Percentiles rank a stretch among this genome's conserved stretches.
Conservation (phyloP, 2,329 filamentous ascomycete species). For the Fusarium siculi region DNA sequence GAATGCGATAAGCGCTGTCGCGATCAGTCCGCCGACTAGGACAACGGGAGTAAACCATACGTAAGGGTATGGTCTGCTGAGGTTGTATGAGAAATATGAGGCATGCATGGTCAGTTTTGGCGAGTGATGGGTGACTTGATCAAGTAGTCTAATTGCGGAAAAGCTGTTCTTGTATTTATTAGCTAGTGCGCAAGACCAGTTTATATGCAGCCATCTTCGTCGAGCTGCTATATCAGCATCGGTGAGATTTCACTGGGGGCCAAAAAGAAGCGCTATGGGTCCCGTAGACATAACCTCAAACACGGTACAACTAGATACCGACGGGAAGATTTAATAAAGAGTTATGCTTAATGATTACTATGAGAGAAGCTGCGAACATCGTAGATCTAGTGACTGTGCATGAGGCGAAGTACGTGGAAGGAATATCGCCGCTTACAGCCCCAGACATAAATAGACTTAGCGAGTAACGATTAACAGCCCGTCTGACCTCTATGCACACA, state of each 20-base stretch:
- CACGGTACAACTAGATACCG: too few relatives aligned
- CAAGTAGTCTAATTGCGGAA: not conserved
- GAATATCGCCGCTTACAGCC: not conserved
- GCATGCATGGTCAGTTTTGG: not conserved
- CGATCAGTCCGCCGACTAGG: not conserved
- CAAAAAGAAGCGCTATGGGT: not conserved
- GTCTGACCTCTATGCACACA: not conserved
- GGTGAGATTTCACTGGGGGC: not conserved
- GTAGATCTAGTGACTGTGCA: rapidly evolving
- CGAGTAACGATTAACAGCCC: too few relatives aligned
- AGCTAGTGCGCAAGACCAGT: not conserved
- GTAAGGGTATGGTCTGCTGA: not conserved
- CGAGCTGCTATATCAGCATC: rapidly evolving
- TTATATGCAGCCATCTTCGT: not conserved
- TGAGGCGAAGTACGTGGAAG: not conserved
- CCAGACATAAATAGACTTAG: not conserved
- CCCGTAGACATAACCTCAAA: too few relatives aligned
- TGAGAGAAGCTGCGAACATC: rapidly evolving
- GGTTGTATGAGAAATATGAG: not conserved
- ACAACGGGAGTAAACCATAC: not conserved
- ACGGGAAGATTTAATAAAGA: not conserved
- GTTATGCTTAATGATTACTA: not conserved
- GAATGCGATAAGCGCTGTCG: not conserved
- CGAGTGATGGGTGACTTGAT: not conserved
- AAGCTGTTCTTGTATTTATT: not conserved